These are phyloP conservation scores for Anethum foeniculum DNA, from an alignment of 140 eudicot species.

Conservation along the genomic window DNA sequence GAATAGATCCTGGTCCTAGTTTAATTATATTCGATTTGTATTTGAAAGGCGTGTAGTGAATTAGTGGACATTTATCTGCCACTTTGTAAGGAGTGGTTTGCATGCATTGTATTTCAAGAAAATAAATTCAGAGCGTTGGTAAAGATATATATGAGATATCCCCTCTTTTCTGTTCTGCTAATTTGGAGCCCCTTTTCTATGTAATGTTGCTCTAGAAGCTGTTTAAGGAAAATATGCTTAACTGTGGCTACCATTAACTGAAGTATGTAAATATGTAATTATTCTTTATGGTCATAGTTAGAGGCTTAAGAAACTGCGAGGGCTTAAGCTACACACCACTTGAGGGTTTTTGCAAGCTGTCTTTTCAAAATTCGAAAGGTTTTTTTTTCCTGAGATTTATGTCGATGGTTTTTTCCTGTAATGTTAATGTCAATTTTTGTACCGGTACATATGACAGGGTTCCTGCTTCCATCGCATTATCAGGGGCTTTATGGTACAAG, in stretches of 20 bases:
- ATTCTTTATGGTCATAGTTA: neutral
- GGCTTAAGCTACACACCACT: neutral
- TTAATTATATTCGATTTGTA: neutral
- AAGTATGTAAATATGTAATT: neutral
- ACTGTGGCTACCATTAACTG: neutral
- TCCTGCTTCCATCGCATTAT: conserved; percentile 66
- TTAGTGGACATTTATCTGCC: neutral
- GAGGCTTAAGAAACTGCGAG: neutral
- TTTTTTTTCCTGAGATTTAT: neutral
- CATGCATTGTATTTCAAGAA: neutral
- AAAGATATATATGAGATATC: neutral
- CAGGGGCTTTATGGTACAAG: conserved; percentile 84
- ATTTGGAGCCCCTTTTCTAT: neutral
- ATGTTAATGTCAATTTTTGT: neutral
- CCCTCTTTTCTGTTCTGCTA: neutral
- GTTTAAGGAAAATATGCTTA: neutral
- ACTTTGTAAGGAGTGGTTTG: neutral
- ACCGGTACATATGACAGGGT: conserved; percentile 43
- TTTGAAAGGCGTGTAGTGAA: neutral
- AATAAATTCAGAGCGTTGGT: neutral
- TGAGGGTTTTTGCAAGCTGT: neutral
- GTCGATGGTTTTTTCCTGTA: neutral
- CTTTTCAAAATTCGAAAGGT: neutral
- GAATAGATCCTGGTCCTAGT: neutral
- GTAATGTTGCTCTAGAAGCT: neutral